Conservation (phyloP, 768 basidiomycete species). For the Boletellus sp. region DNA sequence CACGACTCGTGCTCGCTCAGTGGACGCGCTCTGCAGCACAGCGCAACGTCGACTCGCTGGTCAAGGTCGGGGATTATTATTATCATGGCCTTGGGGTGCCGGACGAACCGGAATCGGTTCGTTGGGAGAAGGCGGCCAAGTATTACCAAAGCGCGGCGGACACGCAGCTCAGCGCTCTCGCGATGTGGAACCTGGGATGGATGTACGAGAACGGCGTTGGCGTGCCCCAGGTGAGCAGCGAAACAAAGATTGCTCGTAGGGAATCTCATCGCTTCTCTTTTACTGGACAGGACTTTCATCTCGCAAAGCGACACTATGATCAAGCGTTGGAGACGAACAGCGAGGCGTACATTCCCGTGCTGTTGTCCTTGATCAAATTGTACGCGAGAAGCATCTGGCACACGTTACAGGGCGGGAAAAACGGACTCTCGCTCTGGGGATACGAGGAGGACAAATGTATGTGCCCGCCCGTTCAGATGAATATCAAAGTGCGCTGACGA, state of each 20-base stretch:
- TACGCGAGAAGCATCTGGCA: slow-evolving; percentile 84
- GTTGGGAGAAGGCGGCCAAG: slow-evolving; percentile 86
- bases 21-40: slow-evolving; percentile 95
- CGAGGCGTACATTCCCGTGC: slow-evolving; percentile 87
- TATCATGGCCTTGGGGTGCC: slow-evolving; percentile 84
- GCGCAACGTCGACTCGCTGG: slow-evolving; percentile 91
- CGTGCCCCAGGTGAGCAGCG: slow-evolving; percentile 66
- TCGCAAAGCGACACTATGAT: slow-evolving; percentile 96
- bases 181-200: slow-evolving; percentile 98
- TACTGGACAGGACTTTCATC: slow-evolving; percentile 75
- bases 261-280: not conserved
- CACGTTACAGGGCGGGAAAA: slow-evolving; percentile 66
- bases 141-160: slow-evolving; percentile 95
- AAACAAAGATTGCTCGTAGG: not conserved
- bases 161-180: slow-evolving; percentile 87
- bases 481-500: too few relatives aligned
- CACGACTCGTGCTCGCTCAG: slow-evolving; percentile 79
- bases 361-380: slow-evolving; percentile 76
- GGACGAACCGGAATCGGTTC: slow-evolving; percentile 56
- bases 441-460: slow-evolving; percentile 47
- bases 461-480: not conserved
- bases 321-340: slow-evolving; percentile 79
- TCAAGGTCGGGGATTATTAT: slow-evolving; percentile 98
- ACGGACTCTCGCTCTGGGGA: slow-evolving; percentile 65
- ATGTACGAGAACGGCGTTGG: slow-evolving; percentile 99